These are phyloP conservation scores for Kwoniella botswanensis DNA, from an alignment of 768 basidiomycete genomes.

Conservation along the genomic window DNA sequence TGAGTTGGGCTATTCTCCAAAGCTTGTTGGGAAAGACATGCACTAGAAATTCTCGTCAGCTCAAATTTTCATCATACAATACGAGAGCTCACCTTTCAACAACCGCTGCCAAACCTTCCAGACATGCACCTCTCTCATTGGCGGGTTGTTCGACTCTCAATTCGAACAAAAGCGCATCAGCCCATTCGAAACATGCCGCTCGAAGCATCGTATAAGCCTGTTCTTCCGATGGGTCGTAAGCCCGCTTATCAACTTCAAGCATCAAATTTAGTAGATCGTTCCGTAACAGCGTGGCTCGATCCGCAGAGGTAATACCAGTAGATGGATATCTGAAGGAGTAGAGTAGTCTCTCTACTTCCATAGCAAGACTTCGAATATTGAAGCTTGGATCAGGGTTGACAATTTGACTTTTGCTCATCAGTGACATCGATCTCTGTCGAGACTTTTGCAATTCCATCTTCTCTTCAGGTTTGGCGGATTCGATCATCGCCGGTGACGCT, in stretches of 20 bases:
- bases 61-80: slow-evolving; percentile 2
- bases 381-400: slow-evolving; percentile 29
- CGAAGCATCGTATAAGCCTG: slow-evolving; percentile 44
- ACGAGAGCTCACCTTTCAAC: slow-evolving; percentile 57
- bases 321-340: slow-evolving; percentile 40
- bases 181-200: slow-evolving; percentile 58
- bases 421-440: slow-evolving; percentile 82
- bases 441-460: slow-evolving; percentile 82
- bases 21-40: slow-evolving; percentile 54
- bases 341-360: slow-evolving; percentile 37
- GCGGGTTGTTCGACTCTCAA: slow-evolving; percentile 58
- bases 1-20: slow-evolving; percentile 45
- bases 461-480: slow-evolving; percentile 61
- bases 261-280: slow-evolving; percentile 56
- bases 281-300: slow-evolving; percentile 53
- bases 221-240: slow-evolving; percentile 34
- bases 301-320: slow-evolving; percentile 36
- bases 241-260: slow-evolving; percentile 55
- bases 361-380: slow-evolving; percentile 17
- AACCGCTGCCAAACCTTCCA: slow-evolving; percentile 59
- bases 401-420: slow-evolving; percentile 56
- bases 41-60: slow-evolving; percentile 35
- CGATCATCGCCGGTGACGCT: slow-evolving; percentile 21
- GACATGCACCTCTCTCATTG: slow-evolving; percentile 59
- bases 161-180: slow-evolving; percentile 55